Base-by-base conservation (phyloP, 495 filamentous ascomycete species). In the Jackrogersella minutella region DNA sequence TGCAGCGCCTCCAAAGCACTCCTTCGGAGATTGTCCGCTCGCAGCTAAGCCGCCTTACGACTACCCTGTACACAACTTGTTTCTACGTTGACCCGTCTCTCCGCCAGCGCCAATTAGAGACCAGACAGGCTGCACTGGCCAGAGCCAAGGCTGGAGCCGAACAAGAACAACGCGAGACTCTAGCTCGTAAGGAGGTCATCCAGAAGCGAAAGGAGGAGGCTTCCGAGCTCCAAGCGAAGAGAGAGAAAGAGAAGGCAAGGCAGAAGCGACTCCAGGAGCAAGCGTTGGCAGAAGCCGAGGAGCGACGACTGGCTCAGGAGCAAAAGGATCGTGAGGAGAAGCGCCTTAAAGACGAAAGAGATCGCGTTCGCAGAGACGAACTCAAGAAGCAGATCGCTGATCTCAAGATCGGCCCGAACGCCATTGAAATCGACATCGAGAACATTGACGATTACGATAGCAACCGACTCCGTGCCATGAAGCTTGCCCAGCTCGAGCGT, bases 21-120 rank as follows among this genome's bases (percentile, higher is more conserved):
- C 95, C 95, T 30, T 94, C 95, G 8, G 96, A 99, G 79, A 99
- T 99, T 76, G 93, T 97, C 64, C 92, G 95, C 64, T 90, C 94
- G 37, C 95, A 98, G 80, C 86, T 99, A 44, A 90, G 90, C 63
- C 93, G 95, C 49, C 84, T 99, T 31, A 90, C 95, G 33, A 97
- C 93, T 80, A 89, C 91, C 11, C 86, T 98, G 5, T 97, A 92
- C 79, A 83, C 95, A 37, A 94, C 96, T 31, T 97, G 91, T 79
- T 91, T 92, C 83, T 95, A 97, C 72, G 92, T 97, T 63, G 96
- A 99, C 70, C 90, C 94, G 0, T 84, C 87, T 2, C 94, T 93
- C 81, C 92, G 91, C 69, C 86, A 92, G 73, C 83, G 86, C 49
- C 91, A 90, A 65, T 80, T 87, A 58, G 86, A 91, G 75, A 89